Conservation (phyloP, 108 stramenopile species). For the Chaetoceros muelleri region DNA sequence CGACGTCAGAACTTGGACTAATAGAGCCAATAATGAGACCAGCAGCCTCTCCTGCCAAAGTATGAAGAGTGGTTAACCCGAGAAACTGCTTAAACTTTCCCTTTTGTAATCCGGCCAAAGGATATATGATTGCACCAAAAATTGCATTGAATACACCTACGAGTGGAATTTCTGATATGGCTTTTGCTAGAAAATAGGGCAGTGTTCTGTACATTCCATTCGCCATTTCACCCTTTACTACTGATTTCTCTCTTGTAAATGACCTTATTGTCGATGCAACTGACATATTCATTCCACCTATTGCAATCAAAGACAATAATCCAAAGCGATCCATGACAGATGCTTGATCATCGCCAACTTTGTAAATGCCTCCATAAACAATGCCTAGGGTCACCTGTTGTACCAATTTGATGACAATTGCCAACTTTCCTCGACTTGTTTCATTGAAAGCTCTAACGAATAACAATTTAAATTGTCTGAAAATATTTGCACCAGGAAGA, state of each 20-base stretch:
- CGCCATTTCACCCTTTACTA: slow-evolving; percentile 59
- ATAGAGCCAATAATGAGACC: slow-evolving; percentile 66
- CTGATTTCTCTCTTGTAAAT: slow-evolving; percentile 83
- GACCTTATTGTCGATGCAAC: slow-evolving; percentile 68
- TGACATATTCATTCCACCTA: slow-evolving; percentile 81
- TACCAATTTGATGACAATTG: slow-evolving; percentile 57
- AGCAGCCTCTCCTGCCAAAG: slow-evolving; percentile 53
- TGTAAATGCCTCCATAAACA: slow-evolving; percentile 81
- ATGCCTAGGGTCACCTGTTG: slow-evolving; percentile 75
- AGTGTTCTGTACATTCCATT: slow-evolving; percentile 67
- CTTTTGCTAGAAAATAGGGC: slow-evolving; percentile 90
- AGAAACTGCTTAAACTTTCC: slow-evolving; percentile 66
- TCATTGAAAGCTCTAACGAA: slow-evolving; percentile 53
- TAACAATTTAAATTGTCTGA: slow-evolving; percentile 58
- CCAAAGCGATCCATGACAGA: slow-evolving; percentile 82
- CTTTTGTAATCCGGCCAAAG: slow-evolving; percentile 57
- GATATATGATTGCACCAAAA: slow-evolving; percentile 75
- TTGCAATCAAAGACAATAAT: slow-evolving; percentile 66
- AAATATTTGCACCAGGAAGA: slow-evolving; percentile 44
- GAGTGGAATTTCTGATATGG: slow-evolving; percentile 85
- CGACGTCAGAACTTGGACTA: slow-evolving; percentile 54
- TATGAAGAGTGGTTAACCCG: slow-evolving; percentile 62
- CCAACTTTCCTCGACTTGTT: slow-evolving; percentile 55
- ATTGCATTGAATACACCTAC: slow-evolving; percentile 68
- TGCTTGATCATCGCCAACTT: slow-evolving; percentile 60